These are phyloP conservation scores for Auricularia sp. DNA, from an alignment of 768 basidiomycete genomes.

Conservation along the genomic window DNA sequence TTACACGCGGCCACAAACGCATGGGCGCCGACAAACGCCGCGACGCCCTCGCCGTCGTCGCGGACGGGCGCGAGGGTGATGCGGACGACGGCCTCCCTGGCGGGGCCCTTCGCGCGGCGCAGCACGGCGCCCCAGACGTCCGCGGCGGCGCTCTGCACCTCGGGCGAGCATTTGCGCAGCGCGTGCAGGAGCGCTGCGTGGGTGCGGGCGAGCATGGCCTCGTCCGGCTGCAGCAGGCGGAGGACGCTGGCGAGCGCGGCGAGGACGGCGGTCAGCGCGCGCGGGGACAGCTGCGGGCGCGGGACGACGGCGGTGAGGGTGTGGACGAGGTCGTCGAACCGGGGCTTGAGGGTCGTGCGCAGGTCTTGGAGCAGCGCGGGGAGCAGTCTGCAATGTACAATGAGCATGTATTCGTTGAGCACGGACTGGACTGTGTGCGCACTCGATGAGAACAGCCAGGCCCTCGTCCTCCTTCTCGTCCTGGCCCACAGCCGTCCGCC, in stretches of 20 bases:
- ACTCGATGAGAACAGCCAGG: conserved; percentile 68
- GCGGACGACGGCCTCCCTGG: conserved; percentile 44
- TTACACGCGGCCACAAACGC: conserved; percentile 71
- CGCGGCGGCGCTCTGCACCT: conserved; percentile 66
- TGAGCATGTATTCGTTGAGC: conserved; percentile 6
- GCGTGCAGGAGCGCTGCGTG: conserved; percentile 45
- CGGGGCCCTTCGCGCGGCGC: conserved; percentile 54
- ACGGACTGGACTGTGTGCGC: conserved; percentile 18
- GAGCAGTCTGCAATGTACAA: conserved; percentile 41
- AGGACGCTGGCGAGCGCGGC: conserved; percentile 61
- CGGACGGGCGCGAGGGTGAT: conserved; percentile 30
- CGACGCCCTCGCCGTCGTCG: conserved; percentile 29
- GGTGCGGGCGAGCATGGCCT: conserved; percentile 22
- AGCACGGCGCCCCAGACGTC: conserved; percentile 82
- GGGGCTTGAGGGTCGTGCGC: conserved; percentile 60
- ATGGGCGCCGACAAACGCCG: conserved; percentile 38
- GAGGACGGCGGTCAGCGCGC: conserved; percentile 51
- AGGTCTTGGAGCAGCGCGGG: conserved; percentile 74
- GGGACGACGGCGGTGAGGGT: conserved; percentile 48
- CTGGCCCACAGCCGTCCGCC: conserved; percentile 40
- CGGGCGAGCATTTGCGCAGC: conserved; percentile 51
- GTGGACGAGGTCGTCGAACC: conserved; percentile 45
- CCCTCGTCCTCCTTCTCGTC: conserved; percentile 51
- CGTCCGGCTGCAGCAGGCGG: conserved; percentile 52
- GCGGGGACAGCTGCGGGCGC: conserved; percentile 42